phyloP scores from a whole-genome alignment of 1,284 basidiomycete genomes.

The Taiwanofungus camphoratus region DNA sequence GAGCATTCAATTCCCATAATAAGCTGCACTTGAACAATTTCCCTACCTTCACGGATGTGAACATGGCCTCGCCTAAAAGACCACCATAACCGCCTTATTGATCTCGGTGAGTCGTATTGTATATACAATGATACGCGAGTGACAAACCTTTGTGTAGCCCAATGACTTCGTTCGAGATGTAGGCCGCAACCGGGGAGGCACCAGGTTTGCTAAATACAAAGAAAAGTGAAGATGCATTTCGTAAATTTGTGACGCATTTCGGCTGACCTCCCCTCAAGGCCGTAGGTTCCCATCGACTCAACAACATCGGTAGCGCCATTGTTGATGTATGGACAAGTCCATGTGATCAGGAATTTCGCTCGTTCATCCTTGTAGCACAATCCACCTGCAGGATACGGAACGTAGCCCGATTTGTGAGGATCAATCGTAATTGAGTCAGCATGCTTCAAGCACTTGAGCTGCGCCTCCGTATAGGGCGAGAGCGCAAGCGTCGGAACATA shows the following conservation, averaged over 20 bases:
- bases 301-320: slow-evolving; percentile 22
- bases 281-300: slow-evolving; percentile 37
- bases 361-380: slow-evolving; percentile 38
- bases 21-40: not conserved
- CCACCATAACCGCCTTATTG: slow-evolving; percentile 28
- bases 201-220: slow-evolving; percentile 41
- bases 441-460: slow-evolving; percentile 20
- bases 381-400: slow-evolving; percentile 40
- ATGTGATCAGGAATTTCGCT: slow-evolving; percentile 35
- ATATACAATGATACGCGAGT: no score
- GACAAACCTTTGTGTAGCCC: slow-evolving; percentile 26
- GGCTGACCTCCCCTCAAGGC: slow-evolving; percentile 39
- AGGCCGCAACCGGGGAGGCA: slow-evolving; percentile 33
- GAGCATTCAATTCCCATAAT: slow-evolving; percentile 6
- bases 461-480: slow-evolving; percentile 11
- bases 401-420: slow-evolving; percentile 42
- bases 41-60: slow-evolving; percentile 30
- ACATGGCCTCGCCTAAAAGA: slow-evolving; percentile 36
- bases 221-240: not conserved
- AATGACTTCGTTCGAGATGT: slow-evolving; percentile 32
- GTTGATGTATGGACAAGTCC: slow-evolving; percentile 34
- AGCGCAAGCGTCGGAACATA: slow-evolving; percentile 8
- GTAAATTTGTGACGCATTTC: no score
- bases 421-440: slow-evolving; percentile 41
- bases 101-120: no score